These are phyloP conservation scores for Penicillium sp. DNA, from an alignment of 2,329 filamentous ascomycete genomes.

Conservation along the genomic window DNA sequence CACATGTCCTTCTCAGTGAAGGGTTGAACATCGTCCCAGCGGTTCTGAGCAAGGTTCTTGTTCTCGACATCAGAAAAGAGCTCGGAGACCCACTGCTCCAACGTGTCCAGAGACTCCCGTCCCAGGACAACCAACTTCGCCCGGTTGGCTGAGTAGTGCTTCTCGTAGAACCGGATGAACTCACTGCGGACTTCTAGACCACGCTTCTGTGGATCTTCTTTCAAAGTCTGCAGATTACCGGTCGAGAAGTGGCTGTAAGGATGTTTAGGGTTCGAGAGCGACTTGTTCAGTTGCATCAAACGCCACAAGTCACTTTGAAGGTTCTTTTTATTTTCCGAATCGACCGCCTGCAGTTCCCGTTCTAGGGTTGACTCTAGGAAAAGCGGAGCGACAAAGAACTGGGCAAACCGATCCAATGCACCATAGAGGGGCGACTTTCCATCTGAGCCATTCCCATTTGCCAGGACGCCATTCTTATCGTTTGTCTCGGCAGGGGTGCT, in stretches of 20 bases:
- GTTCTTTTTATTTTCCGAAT: conserved; percentile 98
- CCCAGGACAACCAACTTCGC: conserved; percentile 92
- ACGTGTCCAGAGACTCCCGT: conserved; percentile 74
- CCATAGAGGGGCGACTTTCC: conserved; percentile 67
- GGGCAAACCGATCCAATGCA: conserved; percentile 84
- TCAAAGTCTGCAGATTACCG: conserved; percentile 81
- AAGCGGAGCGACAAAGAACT: conserved; percentile 87
- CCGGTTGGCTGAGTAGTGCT: conserved; percentile 86
- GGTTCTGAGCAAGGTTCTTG: conserved; percentile 69
- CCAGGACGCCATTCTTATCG: conserved; percentile 23
- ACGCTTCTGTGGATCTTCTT: conserved; percentile 73
- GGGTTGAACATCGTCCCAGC: conserved; percentile 65
- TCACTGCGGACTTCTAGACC: conserved; percentile 84
- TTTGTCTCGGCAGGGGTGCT: conserved; percentile 31
- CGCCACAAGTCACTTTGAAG: conserved; percentile 88
- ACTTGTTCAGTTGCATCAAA: conserved; percentile 82
- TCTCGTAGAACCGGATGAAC: conserved; percentile 88
- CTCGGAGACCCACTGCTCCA: conserved; percentile 81
- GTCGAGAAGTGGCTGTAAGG: conserved; percentile 92
- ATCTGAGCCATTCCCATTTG: conserved; percentile 25
- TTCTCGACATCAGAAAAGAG: conserved; percentile 79
- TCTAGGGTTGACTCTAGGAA: conserved; percentile 84
- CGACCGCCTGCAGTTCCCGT: conserved; percentile 81
- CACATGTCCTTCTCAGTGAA: conserved; percentile 61
- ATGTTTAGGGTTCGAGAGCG: conserved; percentile 80